These are phyloP conservation scores for Fusarium euwallaceae DNA, from an alignment of 2,329 filamentous ascomycete species.

Conservation along the genomic window DNA sequence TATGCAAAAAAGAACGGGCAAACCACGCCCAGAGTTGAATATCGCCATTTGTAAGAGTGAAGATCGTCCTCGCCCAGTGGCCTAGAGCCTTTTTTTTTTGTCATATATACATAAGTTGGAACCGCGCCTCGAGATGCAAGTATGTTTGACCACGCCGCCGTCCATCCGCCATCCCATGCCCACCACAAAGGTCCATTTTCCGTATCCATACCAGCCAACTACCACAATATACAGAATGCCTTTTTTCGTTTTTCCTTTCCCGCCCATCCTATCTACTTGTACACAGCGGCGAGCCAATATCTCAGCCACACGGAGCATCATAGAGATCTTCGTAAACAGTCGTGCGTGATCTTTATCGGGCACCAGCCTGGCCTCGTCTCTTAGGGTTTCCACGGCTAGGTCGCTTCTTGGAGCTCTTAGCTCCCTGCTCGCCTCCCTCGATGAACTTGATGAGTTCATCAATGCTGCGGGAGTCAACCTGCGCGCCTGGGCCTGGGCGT, in stretches of 20 bases:
- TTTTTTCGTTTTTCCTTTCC: constrained; percentile 29
- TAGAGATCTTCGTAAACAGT: constrained; percentile 26
- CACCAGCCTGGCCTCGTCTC: constrained; percentile 57
- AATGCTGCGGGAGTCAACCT: constrained; percentile 84
- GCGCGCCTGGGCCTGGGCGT: constrained; percentile 46
- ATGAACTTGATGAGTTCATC: constrained; percentile 96
- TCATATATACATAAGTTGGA: constrained; percentile 40
- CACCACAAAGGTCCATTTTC: constrained; percentile 19
- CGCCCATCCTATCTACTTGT: constrained; percentile 32
- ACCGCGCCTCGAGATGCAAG: constrained; percentile 46
- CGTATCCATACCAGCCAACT: constrained; percentile 23
- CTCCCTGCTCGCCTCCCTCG: constrained; percentile 76
- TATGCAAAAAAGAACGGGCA: not conserved
- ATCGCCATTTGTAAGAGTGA: constrained; percentile 43
- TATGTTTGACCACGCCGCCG: constrained; percentile 32
- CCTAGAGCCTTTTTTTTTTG: constrained; percentile 30
- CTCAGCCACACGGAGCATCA: constrained; percentile 31
- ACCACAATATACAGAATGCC: constrained; percentile 35
- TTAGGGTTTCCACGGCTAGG: constrained; percentile 68
- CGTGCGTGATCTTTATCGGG: constrained; percentile 31
- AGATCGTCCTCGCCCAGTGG: constrained; percentile 43
- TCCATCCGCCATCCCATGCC: constrained; percentile 34
- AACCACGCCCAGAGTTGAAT: constrained; percentile 19
- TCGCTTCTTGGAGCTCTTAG: constrained; percentile 68
- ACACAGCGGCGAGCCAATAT: constrained; percentile 36